Percentiles rank a stretch among this genome's conserved stretches.
phyloP scores from a whole-genome alignment of 2,329 filamentous ascomycete species.

The Trichoderma citrinoviride region DNA sequence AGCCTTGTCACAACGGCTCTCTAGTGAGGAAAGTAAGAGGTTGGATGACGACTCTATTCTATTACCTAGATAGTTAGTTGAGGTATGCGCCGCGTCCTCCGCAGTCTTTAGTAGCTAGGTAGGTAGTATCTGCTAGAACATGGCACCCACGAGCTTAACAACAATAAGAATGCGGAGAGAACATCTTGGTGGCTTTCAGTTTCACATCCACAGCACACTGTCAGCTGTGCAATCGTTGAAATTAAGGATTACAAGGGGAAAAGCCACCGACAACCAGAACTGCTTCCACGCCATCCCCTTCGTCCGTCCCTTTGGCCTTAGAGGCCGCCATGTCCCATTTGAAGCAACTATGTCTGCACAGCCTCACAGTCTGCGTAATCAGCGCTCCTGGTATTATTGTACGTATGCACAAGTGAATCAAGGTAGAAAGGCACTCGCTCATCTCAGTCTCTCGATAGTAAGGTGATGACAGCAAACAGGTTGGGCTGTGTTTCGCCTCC shows the following conservation, averaged over 20 bases:
- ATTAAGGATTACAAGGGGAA: neutral
- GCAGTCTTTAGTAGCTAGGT: neutral
- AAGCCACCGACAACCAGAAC: neutral
- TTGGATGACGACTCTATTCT: too few relatives aligned
- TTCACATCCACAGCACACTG: neutral
- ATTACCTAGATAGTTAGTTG: too few relatives aligned
- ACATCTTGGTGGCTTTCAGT: neutral
- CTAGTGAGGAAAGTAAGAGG: too few relatives aligned
- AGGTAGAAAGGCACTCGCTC: neutral
- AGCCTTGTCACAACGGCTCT: too few relatives aligned
- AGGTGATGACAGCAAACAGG: neutral
- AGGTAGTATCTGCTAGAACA: neutral
- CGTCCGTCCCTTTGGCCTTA: neutral
- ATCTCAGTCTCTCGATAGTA: neutral
- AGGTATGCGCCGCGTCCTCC: too few relatives aligned
- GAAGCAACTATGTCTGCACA: slow-evolving; percentile 20
- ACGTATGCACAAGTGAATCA: too few relatives aligned
- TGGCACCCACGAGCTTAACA: neutral
- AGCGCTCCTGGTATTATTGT: neutral
- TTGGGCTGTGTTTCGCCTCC: neutral
- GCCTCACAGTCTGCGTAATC: slow-evolving; percentile 23
- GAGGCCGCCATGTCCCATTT: neutral
- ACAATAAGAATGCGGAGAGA: neutral
- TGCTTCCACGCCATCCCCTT: neutral
- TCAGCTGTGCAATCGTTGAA: neutral